These are phyloP conservation scores for Spinacia oleracea DNA, from an alignment of 179 eudicot genomes.

Conservation along the genomic window DNA sequence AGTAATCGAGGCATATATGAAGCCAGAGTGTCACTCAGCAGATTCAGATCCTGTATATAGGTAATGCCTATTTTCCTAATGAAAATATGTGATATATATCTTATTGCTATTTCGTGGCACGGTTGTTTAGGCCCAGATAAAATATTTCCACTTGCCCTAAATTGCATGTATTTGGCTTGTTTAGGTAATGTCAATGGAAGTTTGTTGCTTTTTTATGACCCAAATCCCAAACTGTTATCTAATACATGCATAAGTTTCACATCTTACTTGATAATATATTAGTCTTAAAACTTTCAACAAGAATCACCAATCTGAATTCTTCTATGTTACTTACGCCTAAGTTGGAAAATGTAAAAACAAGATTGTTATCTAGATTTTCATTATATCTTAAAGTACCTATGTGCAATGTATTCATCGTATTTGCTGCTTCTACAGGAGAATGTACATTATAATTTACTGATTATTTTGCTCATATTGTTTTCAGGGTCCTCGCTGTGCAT, in stretches of 20 bases:
- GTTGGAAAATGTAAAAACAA: not conserved
- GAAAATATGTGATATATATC: no score
- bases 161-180: not conserved
- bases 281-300: not conserved
- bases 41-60: slow-evolving; percentile 77
- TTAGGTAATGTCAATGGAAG: not conserved
- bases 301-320: not conserved
- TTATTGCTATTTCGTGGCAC: not conserved
- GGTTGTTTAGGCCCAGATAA: not conserved
- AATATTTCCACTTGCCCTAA: not conserved
- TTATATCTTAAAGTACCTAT: not conserved
- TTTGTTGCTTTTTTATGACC: not conserved
- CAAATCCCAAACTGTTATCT: not conserved
- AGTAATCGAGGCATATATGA: slow-evolving; percentile 79
- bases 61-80: slow-evolving; percentile 34
- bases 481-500: slow-evolving; percentile 63
- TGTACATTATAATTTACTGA: not conserved
- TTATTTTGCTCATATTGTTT: slow-evolving; percentile 20
- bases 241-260: not conserved
- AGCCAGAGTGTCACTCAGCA: slow-evolving; percentile 81
- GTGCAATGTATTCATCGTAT: not conserved
- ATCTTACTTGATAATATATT: not conserved
- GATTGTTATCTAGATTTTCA: not conserved
- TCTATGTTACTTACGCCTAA: no score
- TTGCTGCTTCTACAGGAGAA: not conserved